Conservation (phyloP, 371 early-diverging fungal species). For the Haplosporangium sp. region DNA sequence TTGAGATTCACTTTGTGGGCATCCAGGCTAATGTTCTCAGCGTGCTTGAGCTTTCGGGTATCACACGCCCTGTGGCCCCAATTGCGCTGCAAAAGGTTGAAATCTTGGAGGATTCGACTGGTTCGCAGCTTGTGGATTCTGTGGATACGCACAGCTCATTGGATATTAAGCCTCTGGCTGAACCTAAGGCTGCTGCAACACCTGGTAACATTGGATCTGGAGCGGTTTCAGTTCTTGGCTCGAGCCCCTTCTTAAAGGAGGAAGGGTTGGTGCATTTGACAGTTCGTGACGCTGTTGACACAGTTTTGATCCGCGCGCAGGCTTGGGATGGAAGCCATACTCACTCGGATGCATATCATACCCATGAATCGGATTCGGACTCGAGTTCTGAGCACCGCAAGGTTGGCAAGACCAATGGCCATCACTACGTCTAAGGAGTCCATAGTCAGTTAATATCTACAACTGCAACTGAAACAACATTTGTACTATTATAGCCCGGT, state of each 20-base stretch:
- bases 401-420: constrained; percentile 31
- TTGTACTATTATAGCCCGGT: constrained; percentile 3
- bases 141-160: background rate
- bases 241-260: constrained; percentile 50
- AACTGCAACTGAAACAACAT: background rate
- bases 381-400: constrained; percentile 16
- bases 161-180: background rate
- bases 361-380: constrained; percentile 19
- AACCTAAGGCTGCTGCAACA: background rate
- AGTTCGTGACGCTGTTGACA: constrained; percentile 45
- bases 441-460: background rate
- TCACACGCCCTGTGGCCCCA: constrained; percentile 55
- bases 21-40: constrained; percentile 47
- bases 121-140: background rate
- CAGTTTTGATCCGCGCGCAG: constrained; percentile 34
- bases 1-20: constrained; percentile 55
- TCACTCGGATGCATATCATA: background rate
- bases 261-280: constrained; percentile 49
- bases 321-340: constrained; percentile 12
- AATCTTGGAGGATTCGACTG: constrained; percentile 15
- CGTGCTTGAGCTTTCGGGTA: constrained; percentile 55
- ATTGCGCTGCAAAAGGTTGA: constrained; percentile 44
- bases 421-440: constrained; percentile 21
- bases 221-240: constrained; percentile 21
- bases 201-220: constrained; percentile 15